These are phyloP conservation scores for Wickerhamomyces rabaulensis DNA, from an alignment of 805 yeast genomes.

Conservation along the genomic window DNA sequence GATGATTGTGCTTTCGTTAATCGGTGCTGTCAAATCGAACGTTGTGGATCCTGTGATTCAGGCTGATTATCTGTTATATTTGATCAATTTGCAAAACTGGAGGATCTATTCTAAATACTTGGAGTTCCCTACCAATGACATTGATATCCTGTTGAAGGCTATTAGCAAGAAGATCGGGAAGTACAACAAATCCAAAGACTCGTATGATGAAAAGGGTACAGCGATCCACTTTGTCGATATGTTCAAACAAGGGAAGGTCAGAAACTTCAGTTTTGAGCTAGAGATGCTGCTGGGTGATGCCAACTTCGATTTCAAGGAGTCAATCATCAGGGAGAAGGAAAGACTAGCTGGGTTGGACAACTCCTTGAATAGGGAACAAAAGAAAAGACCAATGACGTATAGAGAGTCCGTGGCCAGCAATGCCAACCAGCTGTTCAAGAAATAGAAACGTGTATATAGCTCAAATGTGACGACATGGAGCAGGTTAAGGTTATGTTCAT, in stretches of 20 bases:
- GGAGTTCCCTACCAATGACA: constrained; percentile 64
- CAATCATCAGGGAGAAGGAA: constrained; percentile 9
- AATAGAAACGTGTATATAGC: too few relatives aligned
- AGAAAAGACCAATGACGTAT: constrained; percentile 11
- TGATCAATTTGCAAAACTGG: constrained; percentile 57
- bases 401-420: constrained; percentile 18
- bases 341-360: constrained; percentile 21
- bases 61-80: constrained; percentile 77
- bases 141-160: constrained; percentile 47
- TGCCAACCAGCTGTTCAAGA: constrained; percentile 22
- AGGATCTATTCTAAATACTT: constrained; percentile 33
- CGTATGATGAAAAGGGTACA: constrained; percentile 50
- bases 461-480: too few relatives aligned
- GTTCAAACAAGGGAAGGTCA: constrained; percentile 52
- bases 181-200: constrained; percentile 23
- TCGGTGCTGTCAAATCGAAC: constrained; percentile 67
- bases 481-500: too few relatives aligned
- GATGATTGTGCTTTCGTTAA: constrained; percentile 68
- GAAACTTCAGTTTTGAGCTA: constrained; percentile 19
- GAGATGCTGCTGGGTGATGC: constrained; percentile 11
- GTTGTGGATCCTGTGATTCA: constrained; percentile 79
- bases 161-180: constrained; percentile 39
- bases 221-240: constrained; percentile 60
- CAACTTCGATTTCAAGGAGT: constrained; percentile 12
- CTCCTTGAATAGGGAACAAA: constrained; percentile 14